Percentiles rank a stretch among this genome's conserved stretches.
Evolutionary conservation across 139 green algal species (phyloP).

Genomic region (Astrephomene gubernaculifera): DNA sequence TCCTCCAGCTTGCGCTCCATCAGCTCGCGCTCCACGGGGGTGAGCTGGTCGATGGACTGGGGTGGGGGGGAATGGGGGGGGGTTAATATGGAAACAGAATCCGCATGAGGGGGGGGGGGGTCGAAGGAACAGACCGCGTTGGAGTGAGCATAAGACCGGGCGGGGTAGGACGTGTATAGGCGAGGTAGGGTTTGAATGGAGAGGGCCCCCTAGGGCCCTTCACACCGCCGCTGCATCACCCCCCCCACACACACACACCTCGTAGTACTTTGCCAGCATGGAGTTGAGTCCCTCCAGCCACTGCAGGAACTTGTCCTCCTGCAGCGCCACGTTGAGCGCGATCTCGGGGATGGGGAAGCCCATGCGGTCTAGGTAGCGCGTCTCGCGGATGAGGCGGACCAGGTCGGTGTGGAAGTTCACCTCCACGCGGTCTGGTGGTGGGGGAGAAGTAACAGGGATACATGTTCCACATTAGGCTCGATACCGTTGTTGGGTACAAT

Average conservation of each 20-base stretch:
- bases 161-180: no score
- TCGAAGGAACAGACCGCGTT: no score
- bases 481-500: no score
- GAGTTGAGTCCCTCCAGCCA: conserved; percentile 77
- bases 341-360: conserved; percentile 88
- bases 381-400: conserved; percentile 83
- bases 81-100: neutral
- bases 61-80: neutral
- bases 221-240: no score
- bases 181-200: no score
- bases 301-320: conserved; percentile 81
- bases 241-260: conserved; percentile 50
- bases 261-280: conserved; percentile 86
- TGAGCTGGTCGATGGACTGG: conserved; percentile 69
- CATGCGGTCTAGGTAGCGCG: conserved; percentile 89
- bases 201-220: no score
- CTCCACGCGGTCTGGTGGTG: conserved; percentile 56
- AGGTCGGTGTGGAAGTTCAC: conserved; percentile 88
- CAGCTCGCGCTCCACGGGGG: conserved; percentile 74
- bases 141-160: no score
- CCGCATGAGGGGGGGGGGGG: no score
- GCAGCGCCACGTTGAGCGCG: conserved; percentile 86
- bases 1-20: conserved; percentile 72
- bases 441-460: neutral
- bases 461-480: no score